Base-by-base conservation (phyloP, 2,329 filamentous ascomycete species). In the Kalmusia sp. region DNA sequence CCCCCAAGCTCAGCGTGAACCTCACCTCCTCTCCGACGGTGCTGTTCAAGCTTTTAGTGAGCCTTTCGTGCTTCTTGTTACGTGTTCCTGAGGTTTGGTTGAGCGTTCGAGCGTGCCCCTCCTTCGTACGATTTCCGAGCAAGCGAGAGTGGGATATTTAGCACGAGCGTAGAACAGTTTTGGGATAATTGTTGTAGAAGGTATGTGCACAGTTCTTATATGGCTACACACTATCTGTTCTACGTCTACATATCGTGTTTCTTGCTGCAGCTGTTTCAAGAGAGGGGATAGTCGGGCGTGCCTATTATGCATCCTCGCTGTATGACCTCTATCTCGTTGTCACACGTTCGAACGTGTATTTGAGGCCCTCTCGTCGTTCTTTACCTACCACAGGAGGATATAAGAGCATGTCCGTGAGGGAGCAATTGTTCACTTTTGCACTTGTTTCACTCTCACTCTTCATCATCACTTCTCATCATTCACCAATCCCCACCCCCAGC, bases 1-100 rank as follows among this genome's bases (percentile, higher is more conserved):
- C 61, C 54, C 58, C 62, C 65, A 51, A n/a, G 54, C 40, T 48
- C 54, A 52, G 27, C 49, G 38, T 48, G 51, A 46, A 66, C 61
- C 44, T 59, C 62, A 61, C 59, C 54, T 59, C 56, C 58, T 58
- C 56, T 52, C 37, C 56, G 41, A 54, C 52, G 52, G 57, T 28
- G 43, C 57, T 50, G 53, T 55, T 21, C 15, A n/a, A 25, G n/a
- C 11, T 33, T 51, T 22, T 45, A 49, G 19, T 37, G 38, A 28
- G 49, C 40, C 33, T 22, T n/a, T 49, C 46, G 35, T 54, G 44
- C 25, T 35, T 48, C 48, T 40, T 37, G n/a, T 43, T 35, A 44
- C n/a, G 15, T 30, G 31, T 43, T 45, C 15, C 15, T 39, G 12
- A 21, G 17, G 7, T 9, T 43, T 17, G n/a, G 8, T 28, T 15